Evolutionary conservation across 2,329 filamentous ascomycete genomes (phyloP).

Genomic region (Fusarium sp.): DNA sequence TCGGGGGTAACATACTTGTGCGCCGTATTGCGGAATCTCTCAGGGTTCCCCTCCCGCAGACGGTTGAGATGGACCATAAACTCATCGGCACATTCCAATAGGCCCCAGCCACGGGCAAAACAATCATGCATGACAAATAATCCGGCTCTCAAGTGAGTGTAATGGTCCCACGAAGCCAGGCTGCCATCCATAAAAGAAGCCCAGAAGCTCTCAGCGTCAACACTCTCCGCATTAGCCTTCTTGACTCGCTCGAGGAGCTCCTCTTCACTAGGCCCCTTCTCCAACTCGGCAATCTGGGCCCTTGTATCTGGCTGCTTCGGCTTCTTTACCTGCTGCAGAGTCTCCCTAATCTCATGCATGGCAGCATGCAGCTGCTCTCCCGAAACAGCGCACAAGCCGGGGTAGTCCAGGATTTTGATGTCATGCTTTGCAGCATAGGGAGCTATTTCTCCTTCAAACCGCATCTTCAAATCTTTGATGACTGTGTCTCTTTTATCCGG

Average conservation of each 20-base stretch:
- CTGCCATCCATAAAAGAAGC: conserved; percentile 46
- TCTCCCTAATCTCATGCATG: conserved; percentile 40
- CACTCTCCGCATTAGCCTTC: conserved; percentile 23
- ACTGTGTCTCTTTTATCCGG: conserved; percentile 31
- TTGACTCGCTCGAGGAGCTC: conserved; percentile 28
- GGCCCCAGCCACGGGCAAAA: conserved; percentile 38
- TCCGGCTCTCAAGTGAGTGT: conserved; percentile 53
- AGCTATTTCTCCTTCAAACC: conserved; percentile 35
- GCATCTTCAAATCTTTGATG: conserved; percentile 18
- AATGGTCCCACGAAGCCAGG: conserved; percentile 53
- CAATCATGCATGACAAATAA: conserved; percentile 52
- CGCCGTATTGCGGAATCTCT: conserved; percentile 53
- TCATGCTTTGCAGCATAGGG: conserved; percentile 19
- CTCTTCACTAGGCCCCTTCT: conserved; percentile 30
- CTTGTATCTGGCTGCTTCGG: background rate
- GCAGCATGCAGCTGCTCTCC: conserved; percentile 28
- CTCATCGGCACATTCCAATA: conserved; percentile 49
- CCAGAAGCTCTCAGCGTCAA: conserved; percentile 45
- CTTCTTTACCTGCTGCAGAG: conserved; percentile 20
- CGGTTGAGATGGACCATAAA: conserved; percentile 51
- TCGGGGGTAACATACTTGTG: conserved; percentile 47
- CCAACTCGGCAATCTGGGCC: conserved; percentile 14
- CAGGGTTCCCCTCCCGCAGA: conserved; percentile 45
- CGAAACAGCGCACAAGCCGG: conserved; percentile 42
- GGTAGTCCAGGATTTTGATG: conserved; percentile 43